These are phyloP conservation scores for Diutina siamensis DNA, from an alignment of 1,139 yeast species.

Conservation along the genomic window DNA sequence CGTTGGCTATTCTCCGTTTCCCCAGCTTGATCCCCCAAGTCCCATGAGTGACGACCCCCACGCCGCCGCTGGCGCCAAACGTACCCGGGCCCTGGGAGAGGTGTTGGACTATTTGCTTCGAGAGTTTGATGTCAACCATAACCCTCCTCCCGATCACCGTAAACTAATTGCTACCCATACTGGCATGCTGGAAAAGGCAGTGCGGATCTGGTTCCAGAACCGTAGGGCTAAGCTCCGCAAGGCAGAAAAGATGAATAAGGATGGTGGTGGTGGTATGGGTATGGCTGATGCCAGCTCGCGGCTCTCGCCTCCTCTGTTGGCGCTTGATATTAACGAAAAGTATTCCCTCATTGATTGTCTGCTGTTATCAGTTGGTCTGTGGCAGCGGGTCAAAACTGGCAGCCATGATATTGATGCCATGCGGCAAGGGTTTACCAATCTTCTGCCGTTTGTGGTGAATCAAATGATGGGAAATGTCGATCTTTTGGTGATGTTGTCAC, in stretches of 20 bases:
- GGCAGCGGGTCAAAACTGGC: slow-evolving; percentile 70
- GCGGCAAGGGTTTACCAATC: slow-evolving; percentile 37
- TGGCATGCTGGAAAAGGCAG: slow-evolving; percentile 85
- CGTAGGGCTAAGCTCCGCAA: slow-evolving; percentile 72
- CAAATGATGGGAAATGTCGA: slow-evolving; percentile 57
- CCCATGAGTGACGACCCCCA: not conserved
- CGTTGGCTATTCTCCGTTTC: not conserved
- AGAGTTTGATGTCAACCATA: slow-evolving; percentile 65
- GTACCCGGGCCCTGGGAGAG: slow-evolving; percentile 73
- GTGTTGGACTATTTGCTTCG: slow-evolving; percentile 56
- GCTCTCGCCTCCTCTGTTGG: slow-evolving; percentile 14
- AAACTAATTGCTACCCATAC: slow-evolving; percentile 64
- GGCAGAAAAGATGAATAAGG: slow-evolving; percentile 30
- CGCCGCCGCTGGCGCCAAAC: slow-evolving; percentile 12
- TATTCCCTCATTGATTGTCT: slow-evolving; percentile 58
- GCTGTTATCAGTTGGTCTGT: slow-evolving; percentile 60
- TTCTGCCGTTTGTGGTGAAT: slow-evolving; percentile 56
- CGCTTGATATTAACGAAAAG: slow-evolving; percentile 50
- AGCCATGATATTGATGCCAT: slow-evolving; percentile 30
- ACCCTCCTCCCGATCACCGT: slow-evolving; percentile 57
- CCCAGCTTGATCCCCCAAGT: not conserved
- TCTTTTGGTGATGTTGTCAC: slow-evolving; percentile 52
- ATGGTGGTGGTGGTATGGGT: not conserved
- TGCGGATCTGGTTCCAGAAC: slow-evolving; percentile 92
- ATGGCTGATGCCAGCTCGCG: slow-evolving; percentile 1